Base-by-base conservation (phyloP, 2,329 filamentous ascomycete genomes). In the Fusarium torulosum region DNA sequence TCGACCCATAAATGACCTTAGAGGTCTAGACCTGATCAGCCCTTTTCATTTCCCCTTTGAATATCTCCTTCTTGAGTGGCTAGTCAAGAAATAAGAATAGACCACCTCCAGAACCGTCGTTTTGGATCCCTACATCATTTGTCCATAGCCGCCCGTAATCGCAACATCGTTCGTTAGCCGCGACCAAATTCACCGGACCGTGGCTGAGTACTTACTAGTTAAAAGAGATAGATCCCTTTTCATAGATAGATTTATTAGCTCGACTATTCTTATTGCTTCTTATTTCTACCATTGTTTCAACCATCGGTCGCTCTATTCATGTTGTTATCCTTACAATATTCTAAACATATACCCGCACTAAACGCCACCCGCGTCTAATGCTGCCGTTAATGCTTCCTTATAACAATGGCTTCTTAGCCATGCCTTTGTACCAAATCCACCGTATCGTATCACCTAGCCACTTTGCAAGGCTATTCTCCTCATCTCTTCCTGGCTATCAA, bases 301-400 rank as follows among this genome's bases (percentile, higher is more conserved):
- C 59, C 31, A 42, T 17, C 44, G 35, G 46, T 37, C 58, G 35
- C 52, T 40, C 20, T 37, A 15, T 42, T 58, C 27, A 57, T 67
- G 42, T 67, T 29, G 10, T 29, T 29, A 29, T 29, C 27, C 31
- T 23, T 54, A 66, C 65, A 66, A 46, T 52, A 40, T 42, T 50
- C 35, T 46, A 37, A 58, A 47, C 60, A 51, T 57, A 69, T 53
- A 45, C 52, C 19, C 35, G 38, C 29, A 53, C 29, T 57, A 58
- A 69, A 66, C 66, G 66, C 65, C 66, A 51, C 66, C 66, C 66
- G 52, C 66, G 66, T 69, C 56, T 66, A 66, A 54, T 45, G 21
- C 66, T 41, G 35, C 52, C 66, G 25, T 53, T 44, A 50, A 60
- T 58, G 47, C 49, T 63, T 37, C 44, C 42, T 42, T 21, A 33